These are phyloP conservation scores for Exutisphaerella laricina DNA, from an alignment of 2,329 filamentous ascomycete species.

Conservation along the genomic window DNA sequence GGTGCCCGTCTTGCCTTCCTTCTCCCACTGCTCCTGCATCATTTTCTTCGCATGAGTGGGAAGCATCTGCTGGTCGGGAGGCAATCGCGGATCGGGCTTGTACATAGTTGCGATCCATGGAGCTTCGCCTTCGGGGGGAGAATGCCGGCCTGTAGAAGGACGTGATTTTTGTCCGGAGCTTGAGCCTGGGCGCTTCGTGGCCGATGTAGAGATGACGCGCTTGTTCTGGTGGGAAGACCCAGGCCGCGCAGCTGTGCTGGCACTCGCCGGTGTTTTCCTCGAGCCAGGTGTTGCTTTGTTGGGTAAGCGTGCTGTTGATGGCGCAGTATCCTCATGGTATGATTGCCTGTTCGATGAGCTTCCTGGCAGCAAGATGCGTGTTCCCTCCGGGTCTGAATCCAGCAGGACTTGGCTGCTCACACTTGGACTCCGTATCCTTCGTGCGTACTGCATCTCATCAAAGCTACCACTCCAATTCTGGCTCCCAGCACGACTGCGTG, in stretches of 20 bases:
- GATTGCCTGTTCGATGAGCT: constrained; percentile 21
- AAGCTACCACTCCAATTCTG: constrained; percentile 54
- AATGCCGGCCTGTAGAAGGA: constrained; percentile 58
- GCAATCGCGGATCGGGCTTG: constrained; percentile 87
- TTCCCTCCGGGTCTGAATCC: constrained; percentile 41
- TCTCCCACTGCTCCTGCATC: constrained; percentile 93
- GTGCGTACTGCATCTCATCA: constrained; percentile 39
- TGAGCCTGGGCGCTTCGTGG: constrained; percentile 20
- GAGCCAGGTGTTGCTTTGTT: constrained; percentile 33
- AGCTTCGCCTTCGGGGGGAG: constrained; percentile 84
- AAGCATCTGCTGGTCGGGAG: constrained; percentile 90
- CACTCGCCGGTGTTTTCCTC: constrained; percentile 13
- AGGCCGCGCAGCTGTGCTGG: constrained; percentile 13
- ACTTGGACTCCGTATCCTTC: constrained; percentile 62
- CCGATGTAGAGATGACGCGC: constrained; percentile 9
- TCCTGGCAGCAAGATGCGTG: constrained; percentile 35
- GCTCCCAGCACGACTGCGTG: constrained; percentile 55
- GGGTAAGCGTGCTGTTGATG: constrained; percentile 38
- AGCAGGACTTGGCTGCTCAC: constrained; percentile 49
- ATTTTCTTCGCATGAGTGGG: constrained; percentile 87
- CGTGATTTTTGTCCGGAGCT: constrained; percentile 29
- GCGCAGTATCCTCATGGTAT: constrained; percentile 25
- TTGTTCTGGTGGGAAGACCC: constrained; percentile 18
- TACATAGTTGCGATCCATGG: constrained; percentile 95
- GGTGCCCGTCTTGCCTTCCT: constrained; percentile 78